phyloP scores from a whole-genome alignment of 345 rosid species.

The Eucalyptus pauciflora region DNA sequence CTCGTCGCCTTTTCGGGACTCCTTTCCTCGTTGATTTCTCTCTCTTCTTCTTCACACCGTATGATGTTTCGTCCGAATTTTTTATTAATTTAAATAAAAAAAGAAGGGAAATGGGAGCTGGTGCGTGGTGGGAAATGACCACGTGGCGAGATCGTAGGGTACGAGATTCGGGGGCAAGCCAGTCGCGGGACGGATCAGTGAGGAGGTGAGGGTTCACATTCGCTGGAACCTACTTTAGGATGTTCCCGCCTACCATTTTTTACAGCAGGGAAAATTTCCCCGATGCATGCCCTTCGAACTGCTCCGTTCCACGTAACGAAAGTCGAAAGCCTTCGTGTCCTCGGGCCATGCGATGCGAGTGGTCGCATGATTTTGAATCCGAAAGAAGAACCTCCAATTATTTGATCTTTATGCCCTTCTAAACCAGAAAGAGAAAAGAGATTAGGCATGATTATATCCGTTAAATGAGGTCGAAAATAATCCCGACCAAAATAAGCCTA shows the following conservation, averaged over 20 bases:
- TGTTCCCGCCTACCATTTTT: not conserved
- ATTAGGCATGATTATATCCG: not conserved
- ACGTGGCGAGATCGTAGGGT: conserved; percentile 32
- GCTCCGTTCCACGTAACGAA: not conserved
- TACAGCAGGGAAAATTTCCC: not conserved
- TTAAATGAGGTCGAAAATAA: not conserved
- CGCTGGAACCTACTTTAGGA: not conserved
- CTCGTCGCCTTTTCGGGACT: not conserved
- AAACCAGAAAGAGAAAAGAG: not conserved
- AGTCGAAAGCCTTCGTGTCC: not conserved
- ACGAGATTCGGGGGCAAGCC: conserved; percentile 10
- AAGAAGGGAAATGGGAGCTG: not conserved
- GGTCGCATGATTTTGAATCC: not conserved
- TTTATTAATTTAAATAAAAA: not conserved
- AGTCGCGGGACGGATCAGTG: not conserved
- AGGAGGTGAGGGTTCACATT: not conserved
- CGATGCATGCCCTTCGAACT: not conserved
- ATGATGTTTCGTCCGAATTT: not conserved
- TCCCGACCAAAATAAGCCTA: not conserved
- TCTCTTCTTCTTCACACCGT: not conserved
- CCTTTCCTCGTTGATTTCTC: not conserved
- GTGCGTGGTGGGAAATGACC: not conserved
- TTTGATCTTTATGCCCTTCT: not conserved
- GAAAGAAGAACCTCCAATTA: not conserved
- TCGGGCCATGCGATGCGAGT: not conserved